phyloP scores from a whole-genome alignment of 106 monocot genomes.

The Phalaenopsis aphrodite region DNA sequence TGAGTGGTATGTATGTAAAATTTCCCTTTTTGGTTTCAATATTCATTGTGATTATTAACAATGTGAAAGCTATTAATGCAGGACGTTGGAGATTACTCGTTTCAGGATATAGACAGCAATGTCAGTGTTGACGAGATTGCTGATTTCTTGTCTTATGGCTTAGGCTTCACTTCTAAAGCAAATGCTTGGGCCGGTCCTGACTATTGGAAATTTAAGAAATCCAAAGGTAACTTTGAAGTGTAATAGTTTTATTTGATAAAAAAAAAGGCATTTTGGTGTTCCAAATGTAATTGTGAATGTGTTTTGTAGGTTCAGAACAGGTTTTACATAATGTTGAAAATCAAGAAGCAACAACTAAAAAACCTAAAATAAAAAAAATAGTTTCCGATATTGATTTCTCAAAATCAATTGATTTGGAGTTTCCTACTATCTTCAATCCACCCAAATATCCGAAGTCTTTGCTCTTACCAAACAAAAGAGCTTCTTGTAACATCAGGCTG shows the following conservation, averaged over 20 bases:
- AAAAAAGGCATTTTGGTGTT: neutral
- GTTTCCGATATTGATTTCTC: slow-evolving; percentile 54
- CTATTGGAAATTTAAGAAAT: slow-evolving; percentile 87
- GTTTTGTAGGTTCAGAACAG: slow-evolving; percentile 38
- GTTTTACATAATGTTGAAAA: slow-evolving; percentile 19
- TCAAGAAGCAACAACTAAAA: slow-evolving; percentile 31
- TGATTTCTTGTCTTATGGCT: slow-evolving; percentile 65
- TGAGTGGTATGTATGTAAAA: too few relatives aligned
- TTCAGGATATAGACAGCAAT: slow-evolving; percentile 26
- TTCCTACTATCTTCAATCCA: slow-evolving; percentile 43
- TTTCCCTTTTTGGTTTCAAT: neutral
- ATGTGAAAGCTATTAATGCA: slow-evolving; percentile 19
- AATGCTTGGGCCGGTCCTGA: slow-evolving; percentile 99
- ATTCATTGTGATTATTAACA: neutral
- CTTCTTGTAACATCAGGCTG: slow-evolving; percentile 45
- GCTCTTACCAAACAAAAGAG: slow-evolving; percentile 41
- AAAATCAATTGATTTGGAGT: slow-evolving; percentile 42
- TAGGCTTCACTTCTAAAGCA: slow-evolving; percentile 66
- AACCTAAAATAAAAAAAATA: slow-evolving; percentile 38
- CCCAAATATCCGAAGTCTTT: slow-evolving; percentile 64
- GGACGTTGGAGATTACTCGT: slow-evolving; percentile 35
- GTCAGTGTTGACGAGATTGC: slow-evolving; percentile 46
- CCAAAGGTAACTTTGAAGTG: slow-evolving; percentile 46
- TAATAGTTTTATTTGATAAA: neutral
- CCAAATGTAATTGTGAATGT: neutral